Evolutionary conservation across 1,284 basidiomycete genomes (phyloP).

Genomic region (Naganishia albida): DNA sequence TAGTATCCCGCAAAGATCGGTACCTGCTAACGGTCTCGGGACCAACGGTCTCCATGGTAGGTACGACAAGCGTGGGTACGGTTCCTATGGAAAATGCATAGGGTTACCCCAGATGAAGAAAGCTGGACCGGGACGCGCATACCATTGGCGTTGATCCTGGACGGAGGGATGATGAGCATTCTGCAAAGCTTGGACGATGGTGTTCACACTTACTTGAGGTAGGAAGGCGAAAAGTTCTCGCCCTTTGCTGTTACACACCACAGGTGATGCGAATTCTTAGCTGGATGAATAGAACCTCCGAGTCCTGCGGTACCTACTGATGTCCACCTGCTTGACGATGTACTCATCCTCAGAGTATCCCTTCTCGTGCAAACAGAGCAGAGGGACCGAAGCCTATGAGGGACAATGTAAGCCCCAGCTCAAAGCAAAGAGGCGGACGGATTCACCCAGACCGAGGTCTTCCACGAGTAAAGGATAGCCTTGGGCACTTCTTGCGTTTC

Average conservation of each 20-base stretch:
- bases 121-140: too few species aligned
- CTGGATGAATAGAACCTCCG: too few species aligned
- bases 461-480: slow-evolving; percentile 53
- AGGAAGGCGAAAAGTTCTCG: slow-evolving; percentile 55
- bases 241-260: slow-evolving; percentile 50
- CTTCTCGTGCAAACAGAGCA: slow-evolving; percentile 54
- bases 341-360: slow-evolving; percentile 54
- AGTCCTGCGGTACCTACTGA: slow-evolving; percentile 43
- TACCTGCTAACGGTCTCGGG: slow-evolving; percentile 75
- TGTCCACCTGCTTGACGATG: slow-evolving; percentile 49
- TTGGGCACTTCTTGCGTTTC: slow-evolving; percentile 40
- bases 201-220: slow-evolving; percentile 47
- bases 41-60: slow-evolving; percentile 69
- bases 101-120: too few species aligned
- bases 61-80: slow-evolving; percentile 81
- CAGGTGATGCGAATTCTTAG: neutral
- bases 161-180: slow-evolving; percentile 32
- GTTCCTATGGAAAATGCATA: slow-evolving; percentile 59
- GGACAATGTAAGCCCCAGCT: neutral
- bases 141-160: slow-evolving; percentile 77
- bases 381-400: slow-evolving; percentile 44
- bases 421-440: too few species aligned
- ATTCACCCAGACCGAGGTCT: slow-evolving; percentile 51
- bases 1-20: slow-evolving; percentile 73
- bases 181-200: neutral